phyloP scores from a whole-genome alignment of 805 yeast species.

The Kluyveromyces dobzhanskii region DNA sequence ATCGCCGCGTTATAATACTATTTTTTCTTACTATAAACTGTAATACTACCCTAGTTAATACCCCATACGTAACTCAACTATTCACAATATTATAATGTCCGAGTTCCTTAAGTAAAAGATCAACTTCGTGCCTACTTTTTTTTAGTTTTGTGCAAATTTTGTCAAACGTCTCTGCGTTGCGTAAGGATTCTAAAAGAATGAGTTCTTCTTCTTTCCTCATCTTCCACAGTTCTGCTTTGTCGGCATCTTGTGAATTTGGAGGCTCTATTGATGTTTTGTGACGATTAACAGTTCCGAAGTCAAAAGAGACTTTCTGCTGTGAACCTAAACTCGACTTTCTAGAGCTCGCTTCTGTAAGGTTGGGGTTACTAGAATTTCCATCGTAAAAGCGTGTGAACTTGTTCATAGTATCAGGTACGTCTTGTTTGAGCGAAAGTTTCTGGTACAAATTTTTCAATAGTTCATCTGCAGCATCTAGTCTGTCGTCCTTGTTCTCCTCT shows the following conservation, averaged over 20 bases:
- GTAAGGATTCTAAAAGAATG: slow-evolving; percentile 36
- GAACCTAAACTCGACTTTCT: slow-evolving; percentile 2
- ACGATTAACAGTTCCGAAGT: slow-evolving; percentile 11
- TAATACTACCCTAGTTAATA: neutral
- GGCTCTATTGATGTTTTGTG: slow-evolving; percentile 5
- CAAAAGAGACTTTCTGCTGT: slow-evolving; percentile 19
- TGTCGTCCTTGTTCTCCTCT: slow-evolving; percentile 1
- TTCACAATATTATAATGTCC: slow-evolving; percentile 45
- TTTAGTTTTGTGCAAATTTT: slow-evolving; percentile 63
- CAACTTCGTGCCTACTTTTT: slow-evolving; percentile 47
- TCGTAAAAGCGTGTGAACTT: neutral
- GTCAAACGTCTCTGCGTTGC: slow-evolving; percentile 50
- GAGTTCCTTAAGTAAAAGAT: slow-evolving; percentile 36
- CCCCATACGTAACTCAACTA: slow-evolving; percentile 16
- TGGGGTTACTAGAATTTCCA: neutral
- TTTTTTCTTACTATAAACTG: neutral
- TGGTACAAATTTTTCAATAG: slow-evolving; percentile 22
- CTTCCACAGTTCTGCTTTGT: slow-evolving; percentile 26
- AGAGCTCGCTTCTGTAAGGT: neutral
- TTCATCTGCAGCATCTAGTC: slow-evolving; percentile 23
- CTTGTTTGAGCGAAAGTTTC: slow-evolving; percentile 15
- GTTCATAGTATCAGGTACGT: neutral
- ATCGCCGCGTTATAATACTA: neutral
- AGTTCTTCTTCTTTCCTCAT: slow-evolving; percentile 11
- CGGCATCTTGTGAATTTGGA: slow-evolving; percentile 8